Percentiles rank a stretch among this genome's conserved stretches.
Conservation (phyloP, 75 land plant genomes). For the Isoetes taiwanensis region DNA sequence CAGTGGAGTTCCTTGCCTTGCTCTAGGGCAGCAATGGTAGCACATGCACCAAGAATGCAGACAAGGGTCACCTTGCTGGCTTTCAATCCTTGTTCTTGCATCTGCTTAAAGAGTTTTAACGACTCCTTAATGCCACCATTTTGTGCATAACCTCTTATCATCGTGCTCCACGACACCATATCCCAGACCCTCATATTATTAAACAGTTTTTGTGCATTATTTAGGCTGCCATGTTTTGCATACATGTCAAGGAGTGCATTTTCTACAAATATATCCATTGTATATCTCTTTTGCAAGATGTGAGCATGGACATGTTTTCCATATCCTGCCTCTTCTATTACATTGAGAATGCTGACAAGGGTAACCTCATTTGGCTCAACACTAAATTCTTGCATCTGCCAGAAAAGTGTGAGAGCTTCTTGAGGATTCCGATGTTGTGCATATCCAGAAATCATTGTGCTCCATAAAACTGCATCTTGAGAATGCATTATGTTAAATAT, state of each 20-base stretch:
- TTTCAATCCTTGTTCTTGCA: not conserved
- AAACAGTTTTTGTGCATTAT: not conserved
- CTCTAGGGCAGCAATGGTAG: constrained; percentile 7
- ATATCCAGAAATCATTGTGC: constrained; percentile 9
- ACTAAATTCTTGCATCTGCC: too few relatives aligned
- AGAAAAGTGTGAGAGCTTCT: constrained; percentile 7
- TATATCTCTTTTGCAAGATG: too few relatives aligned
- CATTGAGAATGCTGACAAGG: too few relatives aligned
- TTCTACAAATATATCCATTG: not conserved
- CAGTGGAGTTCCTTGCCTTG: constrained; percentile 29
- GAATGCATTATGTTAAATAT: constrained; percentile 1
- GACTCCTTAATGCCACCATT: not conserved
- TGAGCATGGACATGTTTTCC: too few relatives aligned
- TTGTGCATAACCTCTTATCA: not conserved
- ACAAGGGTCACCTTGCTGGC: constrained; percentile 20
- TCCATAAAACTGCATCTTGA: constrained; percentile 7
- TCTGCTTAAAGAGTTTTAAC: not conserved
- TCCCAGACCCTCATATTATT: not conserved
- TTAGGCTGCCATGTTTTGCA: not conserved
- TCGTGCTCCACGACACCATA: not conserved
- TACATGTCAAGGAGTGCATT: not conserved
- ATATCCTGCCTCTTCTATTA: too few relatives aligned
- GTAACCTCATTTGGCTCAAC: too few relatives aligned
- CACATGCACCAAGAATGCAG: constrained; percentile 28
- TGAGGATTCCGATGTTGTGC: not conserved